These are phyloP conservation scores for Blastomyces silverae DNA, from an alignment of 2,329 filamentous ascomycete species.

Conservation along the genomic window DNA sequence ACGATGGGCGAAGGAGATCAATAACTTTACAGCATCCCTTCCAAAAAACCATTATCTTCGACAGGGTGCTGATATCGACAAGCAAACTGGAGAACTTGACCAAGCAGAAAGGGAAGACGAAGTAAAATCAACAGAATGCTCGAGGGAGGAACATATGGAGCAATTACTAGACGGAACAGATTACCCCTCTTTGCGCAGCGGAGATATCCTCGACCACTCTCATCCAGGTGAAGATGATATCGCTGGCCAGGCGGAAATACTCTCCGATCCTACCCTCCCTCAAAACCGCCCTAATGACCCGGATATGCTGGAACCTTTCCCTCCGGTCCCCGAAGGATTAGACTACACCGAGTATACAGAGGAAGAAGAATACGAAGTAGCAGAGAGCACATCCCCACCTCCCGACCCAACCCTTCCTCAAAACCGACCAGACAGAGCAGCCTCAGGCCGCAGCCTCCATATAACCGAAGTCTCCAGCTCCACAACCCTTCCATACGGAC, in stretches of 20 bases:
- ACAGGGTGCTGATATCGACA: not conserved
- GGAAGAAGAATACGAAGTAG: constrained; percentile 8
- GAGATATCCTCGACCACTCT: not conserved
- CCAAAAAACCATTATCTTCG: constrained; percentile 15
- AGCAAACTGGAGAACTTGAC: not conserved
- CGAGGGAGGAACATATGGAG: constrained; percentile 37
- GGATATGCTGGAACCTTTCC: constrained; percentile 16
- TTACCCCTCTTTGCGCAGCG: constrained; percentile 30
- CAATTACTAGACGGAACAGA: constrained; percentile 40
- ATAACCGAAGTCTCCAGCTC: constrained; percentile 16
- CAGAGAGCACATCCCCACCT: constrained; percentile 11
- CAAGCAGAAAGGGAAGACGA: not conserved
- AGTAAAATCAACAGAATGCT: constrained; percentile 25
- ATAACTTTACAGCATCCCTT: constrained; percentile 25
- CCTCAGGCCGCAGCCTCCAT: constrained; percentile 22
- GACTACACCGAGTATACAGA: constrained; percentile 7
- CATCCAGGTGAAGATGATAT: constrained; percentile 22
- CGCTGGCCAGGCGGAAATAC: not conserved
- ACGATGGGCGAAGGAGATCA: constrained; percentile 43
- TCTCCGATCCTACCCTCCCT: constrained; percentile 19
- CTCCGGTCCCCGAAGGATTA: constrained; percentile 16
- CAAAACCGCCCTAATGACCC: constrained; percentile 21
- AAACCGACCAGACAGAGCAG: constrained; percentile 38
- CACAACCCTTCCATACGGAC: constrained; percentile 14
- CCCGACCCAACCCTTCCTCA: constrained; percentile 45